Percentiles rank a stretch among this genome's conserved stretches.
Conservation (phyloP, 257 asterid species). For the Prunella vulgaris region DNA sequence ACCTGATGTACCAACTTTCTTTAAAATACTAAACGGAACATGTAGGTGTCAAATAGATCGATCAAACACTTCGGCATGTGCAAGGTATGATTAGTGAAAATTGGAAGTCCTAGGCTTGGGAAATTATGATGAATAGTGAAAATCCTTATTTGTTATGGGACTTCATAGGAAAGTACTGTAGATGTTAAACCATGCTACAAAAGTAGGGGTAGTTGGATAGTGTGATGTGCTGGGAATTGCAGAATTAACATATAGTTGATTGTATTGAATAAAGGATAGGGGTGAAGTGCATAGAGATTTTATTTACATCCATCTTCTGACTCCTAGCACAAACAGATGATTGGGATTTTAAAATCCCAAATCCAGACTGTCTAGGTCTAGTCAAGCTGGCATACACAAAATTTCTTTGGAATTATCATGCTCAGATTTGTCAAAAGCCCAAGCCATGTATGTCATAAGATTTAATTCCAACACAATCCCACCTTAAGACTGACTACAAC, state of each 20-base stretch:
- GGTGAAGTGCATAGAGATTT: not conserved
- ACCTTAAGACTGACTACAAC: not conserved
- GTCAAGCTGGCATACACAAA: not conserved
- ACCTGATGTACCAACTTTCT: not conserved
- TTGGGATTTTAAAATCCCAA: not conserved
- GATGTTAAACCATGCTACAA: not conserved
- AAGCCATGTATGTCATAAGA: not conserved
- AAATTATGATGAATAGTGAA: not conserved
- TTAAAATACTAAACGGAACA: not conserved
- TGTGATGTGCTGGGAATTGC: not conserved
- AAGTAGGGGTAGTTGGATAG: not conserved
- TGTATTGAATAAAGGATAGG: not conserved
- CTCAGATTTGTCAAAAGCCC: not conserved
- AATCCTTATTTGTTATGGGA: not conserved
- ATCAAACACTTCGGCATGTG: not conserved
- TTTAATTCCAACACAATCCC: not conserved
- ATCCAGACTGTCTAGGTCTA: not conserved
- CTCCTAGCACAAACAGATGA: not conserved
- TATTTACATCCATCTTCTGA: not conserved
- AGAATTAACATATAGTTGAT: not conserved
- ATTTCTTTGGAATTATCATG: not conserved
- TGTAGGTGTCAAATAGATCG: constrained; percentile 7
- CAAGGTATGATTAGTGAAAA: not conserved
- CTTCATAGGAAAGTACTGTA: not conserved
- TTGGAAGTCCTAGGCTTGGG: not conserved